Conservation (phyloP, 1,284 basidiomycete genomes). For the Fomitopsis pinicola region DNA sequence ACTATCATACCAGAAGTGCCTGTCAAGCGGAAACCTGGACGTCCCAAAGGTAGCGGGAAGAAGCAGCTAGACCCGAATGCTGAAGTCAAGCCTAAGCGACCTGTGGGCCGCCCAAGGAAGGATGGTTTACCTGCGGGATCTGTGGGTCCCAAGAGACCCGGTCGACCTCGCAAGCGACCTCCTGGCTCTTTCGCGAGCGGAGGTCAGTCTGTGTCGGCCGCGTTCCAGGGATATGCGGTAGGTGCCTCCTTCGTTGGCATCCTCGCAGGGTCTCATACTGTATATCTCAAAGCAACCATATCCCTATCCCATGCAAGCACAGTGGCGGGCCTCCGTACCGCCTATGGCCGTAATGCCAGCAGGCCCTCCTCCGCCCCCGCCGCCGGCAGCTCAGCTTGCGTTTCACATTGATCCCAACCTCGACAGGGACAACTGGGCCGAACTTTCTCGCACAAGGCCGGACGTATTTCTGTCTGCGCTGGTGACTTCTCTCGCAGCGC, state of each 20-base stretch:
- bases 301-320: slow-evolving; percentile 9
- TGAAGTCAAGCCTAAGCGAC: slow-evolving; percentile 43
- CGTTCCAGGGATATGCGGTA: slow-evolving; percentile 18
- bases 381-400: slow-evolving; percentile 22
- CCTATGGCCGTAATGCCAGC: slow-evolving; percentile 24
- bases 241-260: slow-evolving; percentile 2
- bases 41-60: slow-evolving; percentile 53
- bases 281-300: not conserved
- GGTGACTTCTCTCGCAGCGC: slow-evolving; percentile 48
- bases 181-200: slow-evolving; percentile 30
- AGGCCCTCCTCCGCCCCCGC: slow-evolving; percentile 18
- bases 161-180: slow-evolving; percentile 37
- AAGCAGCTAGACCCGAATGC: slow-evolving; percentile 38
- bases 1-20: slow-evolving; percentile 22
- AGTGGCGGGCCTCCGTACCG: slow-evolving; percentile 29
- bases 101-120: slow-evolving; percentile 52
- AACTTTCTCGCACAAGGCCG: slow-evolving; percentile 47
- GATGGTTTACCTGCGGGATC: slow-evolving; percentile 56
- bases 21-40: slow-evolving; percentile 35
- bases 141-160: slow-evolving; percentile 32
- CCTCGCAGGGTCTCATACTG: not conserved
- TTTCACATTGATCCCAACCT: slow-evolving; percentile 47
- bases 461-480: slow-evolving; percentile 52
- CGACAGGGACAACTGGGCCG: slow-evolving; percentile 58
- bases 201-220: slow-evolving; percentile 15